phyloP scores from a whole-genome alignment of 23 red algal genomes.

The Cyanidioschyzon merolae region DNA sequence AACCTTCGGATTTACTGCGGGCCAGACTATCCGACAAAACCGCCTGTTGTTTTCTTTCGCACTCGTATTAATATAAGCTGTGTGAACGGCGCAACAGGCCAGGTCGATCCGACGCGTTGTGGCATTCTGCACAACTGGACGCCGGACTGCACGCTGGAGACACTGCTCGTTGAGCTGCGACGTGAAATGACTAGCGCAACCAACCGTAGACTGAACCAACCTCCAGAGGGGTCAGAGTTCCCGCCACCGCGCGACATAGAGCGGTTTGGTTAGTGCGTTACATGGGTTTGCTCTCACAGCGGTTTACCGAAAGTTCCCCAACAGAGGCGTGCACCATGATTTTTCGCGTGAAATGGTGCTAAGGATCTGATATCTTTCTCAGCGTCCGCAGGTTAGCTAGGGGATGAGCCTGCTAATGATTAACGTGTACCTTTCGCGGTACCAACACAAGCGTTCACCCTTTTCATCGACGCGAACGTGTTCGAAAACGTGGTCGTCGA shows the following conservation, averaged over 20 bases:
- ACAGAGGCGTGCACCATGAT: too few species aligned
- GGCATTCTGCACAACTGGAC: conserved; percentile 71
- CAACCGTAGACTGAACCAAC: conserved; percentile 77
- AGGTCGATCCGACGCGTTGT: conserved; percentile 71
- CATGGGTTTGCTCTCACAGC: too few species aligned
- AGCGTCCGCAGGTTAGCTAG: too few species aligned
- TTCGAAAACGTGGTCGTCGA: too few species aligned
- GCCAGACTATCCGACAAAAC: conserved; percentile 60
- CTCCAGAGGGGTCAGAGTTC: conserved; percentile 72
- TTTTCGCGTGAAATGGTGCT: too few species aligned
- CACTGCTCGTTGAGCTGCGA: conserved; percentile 74
- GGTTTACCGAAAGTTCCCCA: too few species aligned
- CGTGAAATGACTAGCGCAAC: conserved; percentile 78
- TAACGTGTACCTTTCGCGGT: too few species aligned
- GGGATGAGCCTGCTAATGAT: too few species aligned
- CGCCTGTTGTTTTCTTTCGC: conserved; percentile 63
- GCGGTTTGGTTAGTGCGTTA: background rate
- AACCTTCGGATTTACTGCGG: conserved; percentile 64
- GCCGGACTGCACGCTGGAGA: conserved; percentile 67
- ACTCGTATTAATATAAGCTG: conserved; percentile 80
- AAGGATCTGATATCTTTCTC: too few species aligned
- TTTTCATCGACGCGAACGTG: too few species aligned
- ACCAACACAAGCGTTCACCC: too few species aligned
- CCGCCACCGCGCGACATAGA: conserved; percentile 13
- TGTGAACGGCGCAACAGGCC: conserved; percentile 68